Conservation (phyloP, 2,329 filamentous ascomycete species). For the Fusarium pseudoanthophilum region DNA sequence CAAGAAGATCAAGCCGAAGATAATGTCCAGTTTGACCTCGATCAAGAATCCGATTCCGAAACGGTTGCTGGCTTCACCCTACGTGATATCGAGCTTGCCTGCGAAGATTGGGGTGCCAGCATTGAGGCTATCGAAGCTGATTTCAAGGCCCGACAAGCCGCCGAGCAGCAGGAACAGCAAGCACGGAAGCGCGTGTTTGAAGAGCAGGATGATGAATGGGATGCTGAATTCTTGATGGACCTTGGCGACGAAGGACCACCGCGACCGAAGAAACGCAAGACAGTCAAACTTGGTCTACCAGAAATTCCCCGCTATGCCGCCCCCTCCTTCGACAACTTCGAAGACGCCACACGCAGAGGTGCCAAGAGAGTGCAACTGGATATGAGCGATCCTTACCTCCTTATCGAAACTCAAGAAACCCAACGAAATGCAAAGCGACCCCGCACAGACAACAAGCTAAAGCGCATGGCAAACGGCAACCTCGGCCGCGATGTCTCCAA, state of each 20-base stretch:
- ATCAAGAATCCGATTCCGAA: constrained; percentile 68
- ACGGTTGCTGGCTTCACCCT: constrained; percentile 79
- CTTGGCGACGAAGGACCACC: constrained; percentile 57
- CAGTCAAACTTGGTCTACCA: constrained; percentile 67
- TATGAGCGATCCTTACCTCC: constrained; percentile 85
- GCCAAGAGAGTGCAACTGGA: constrained; percentile 86
- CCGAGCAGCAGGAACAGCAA: constrained; percentile 47
- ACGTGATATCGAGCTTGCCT: constrained; percentile 85
- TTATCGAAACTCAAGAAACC: constrained; percentile 81
- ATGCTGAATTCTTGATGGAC: constrained; percentile 67
- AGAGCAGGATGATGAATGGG: constrained; percentile 70
- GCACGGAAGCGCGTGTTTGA: constrained; percentile 49
- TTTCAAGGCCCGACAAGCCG: constrained; percentile 48
- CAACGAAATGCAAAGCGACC: constrained; percentile 71
- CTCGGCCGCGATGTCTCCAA: constrained; percentile 78
- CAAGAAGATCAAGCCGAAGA: constrained; percentile 50
- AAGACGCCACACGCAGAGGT: constrained; percentile 75
- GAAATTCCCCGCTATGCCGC: constrained; percentile 69
- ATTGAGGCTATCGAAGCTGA: constrained; percentile 60
- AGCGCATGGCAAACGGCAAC: constrained; percentile 74
- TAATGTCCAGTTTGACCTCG: constrained; percentile 57
- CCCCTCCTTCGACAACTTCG: constrained; percentile 83
- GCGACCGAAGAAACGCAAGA: constrained; percentile 75
- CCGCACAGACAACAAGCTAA: constrained; percentile 66
- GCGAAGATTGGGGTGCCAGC: constrained; percentile 83